A percentile compares a stretch with the other conserved stretches of the same genome.
Evolutionary conservation across 352 stramenopile genomes (phyloP).

Genomic region (Pythium monospermum): DNA sequence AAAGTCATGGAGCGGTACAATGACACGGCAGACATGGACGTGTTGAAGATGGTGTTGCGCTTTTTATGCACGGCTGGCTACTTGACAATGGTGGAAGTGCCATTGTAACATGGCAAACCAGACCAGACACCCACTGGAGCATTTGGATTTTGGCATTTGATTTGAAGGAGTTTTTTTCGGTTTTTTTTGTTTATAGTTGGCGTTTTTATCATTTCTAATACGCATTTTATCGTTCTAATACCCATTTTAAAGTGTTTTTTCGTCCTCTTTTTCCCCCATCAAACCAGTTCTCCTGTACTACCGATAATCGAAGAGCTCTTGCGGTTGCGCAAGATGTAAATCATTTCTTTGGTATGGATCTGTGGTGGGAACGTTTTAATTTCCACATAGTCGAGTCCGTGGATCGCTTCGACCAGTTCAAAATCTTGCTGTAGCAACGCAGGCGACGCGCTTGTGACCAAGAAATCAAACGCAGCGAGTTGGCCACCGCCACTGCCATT

Average conservation of each 20-base stretch:
- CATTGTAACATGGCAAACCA: too few species aligned
- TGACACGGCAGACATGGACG: slow-evolving; percentile 18
- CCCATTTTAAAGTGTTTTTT: background rate
- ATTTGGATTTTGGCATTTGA: too few species aligned
- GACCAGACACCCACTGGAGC: too few species aligned
- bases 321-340: slow-evolving; percentile 57
- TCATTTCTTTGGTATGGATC: slow-evolving; percentile 44
- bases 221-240: slow-evolving; percentile 6
- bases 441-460: slow-evolving; percentile 49
- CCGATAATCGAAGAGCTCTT: too few species aligned
- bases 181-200: too few species aligned
- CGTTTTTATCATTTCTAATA: too few species aligned
- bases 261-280: slow-evolving; percentile 1
- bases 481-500: too few species aligned
- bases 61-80: slow-evolving; percentile 50
- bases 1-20: slow-evolving; percentile 8
- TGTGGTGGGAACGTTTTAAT: slow-evolving; percentile 28
- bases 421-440: slow-evolving; percentile 34
- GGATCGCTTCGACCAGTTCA: slow-evolving; percentile 38
- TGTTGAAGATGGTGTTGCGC: slow-evolving; percentile 36
- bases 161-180: too few species aligned
- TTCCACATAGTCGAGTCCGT: slow-evolving; percentile 41
- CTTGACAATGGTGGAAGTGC: slow-evolving; percentile 31
- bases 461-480: slow-evolving; percentile 50
- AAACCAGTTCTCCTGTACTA: background rate